Evolutionary conservation across 2,329 filamentous ascomycete genomes (phyloP).

Genomic region (Simplicillium sp.): DNA sequence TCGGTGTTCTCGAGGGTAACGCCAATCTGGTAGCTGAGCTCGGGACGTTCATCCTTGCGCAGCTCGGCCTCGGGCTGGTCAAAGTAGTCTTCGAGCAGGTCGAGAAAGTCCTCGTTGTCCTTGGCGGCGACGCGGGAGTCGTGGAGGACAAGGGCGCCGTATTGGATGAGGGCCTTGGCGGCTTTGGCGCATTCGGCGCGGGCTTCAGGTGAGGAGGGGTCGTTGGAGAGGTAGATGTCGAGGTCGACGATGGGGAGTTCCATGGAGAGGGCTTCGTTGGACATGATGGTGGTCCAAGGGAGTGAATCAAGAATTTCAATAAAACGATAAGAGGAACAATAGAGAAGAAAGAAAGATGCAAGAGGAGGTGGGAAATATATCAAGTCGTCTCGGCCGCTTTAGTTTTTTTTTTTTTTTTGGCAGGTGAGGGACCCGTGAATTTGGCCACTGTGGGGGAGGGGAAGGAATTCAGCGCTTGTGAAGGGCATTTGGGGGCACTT

Average conservation of each 20-base stretch:
- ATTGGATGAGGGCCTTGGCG: slow-evolving; percentile 47
- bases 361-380: neutral
- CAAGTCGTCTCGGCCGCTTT: neutral
- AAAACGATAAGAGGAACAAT: neutral
- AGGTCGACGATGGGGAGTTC: slow-evolving; percentile 51
- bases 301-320: neutral
- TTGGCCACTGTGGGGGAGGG: too few relatives aligned
- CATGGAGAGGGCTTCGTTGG: slow-evolving; percentile 27
- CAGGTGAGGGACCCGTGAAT: too few relatives aligned
- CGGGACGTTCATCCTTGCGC: slow-evolving; percentile 43
- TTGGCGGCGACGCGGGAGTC: slow-evolving; percentile 47
- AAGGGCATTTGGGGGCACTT: too few relatives aligned
- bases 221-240: slow-evolving; percentile 41
- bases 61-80: slow-evolving; percentile 41
- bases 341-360: neutral
- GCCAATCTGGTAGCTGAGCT: slow-evolving; percentile 50
- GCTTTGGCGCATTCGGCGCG: slow-evolving; percentile 43
- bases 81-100: slow-evolving; percentile 57
- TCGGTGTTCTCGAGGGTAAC: slow-evolving; percentile 55
- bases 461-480: too few relatives aligned
- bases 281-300: slow-evolving; percentile 8
- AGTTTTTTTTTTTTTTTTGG: too few relatives aligned
- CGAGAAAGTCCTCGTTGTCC: slow-evolving; percentile 48
- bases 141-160: slow-evolving; percentile 50
- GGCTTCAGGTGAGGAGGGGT: slow-evolving; percentile 30